These are phyloP conservation scores for Malassezia japonica DNA, from an alignment of 1,284 basidiomycete species.

Conservation along the genomic window DNA sequence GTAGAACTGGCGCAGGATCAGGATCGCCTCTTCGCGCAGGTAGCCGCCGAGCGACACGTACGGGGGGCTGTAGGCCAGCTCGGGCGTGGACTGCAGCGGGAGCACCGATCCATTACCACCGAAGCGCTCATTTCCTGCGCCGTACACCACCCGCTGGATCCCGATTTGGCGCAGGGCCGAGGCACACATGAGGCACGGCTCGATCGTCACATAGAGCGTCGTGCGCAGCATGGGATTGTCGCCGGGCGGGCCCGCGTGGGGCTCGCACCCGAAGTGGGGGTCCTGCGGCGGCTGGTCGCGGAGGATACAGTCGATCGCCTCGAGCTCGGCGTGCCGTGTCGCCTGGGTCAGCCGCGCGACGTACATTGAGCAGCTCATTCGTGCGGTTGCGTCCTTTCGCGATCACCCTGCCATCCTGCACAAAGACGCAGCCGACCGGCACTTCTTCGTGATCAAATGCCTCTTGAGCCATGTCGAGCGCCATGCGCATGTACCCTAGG, in stretches of 20 bases:
- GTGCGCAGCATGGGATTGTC: conserved; percentile 60
- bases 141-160: conserved; percentile 81
- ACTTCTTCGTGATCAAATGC: conserved; percentile 78
- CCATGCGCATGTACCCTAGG: conserved; percentile 42
- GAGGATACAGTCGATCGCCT: conserved; percentile 85
- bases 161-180: conserved; percentile 86
- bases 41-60: conserved; percentile 75
- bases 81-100: conserved; percentile 63
- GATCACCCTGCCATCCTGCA: conserved; percentile 64
- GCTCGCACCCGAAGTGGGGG: conserved; percentile 27
- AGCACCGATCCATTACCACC: conserved; percentile 94
- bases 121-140: conserved; percentile 91
- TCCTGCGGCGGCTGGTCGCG: conserved; percentile 48
- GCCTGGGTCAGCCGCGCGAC: conserved; percentile 55
- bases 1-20: conserved; percentile 88
- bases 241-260: conserved; percentile 23
- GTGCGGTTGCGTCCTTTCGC: conserved; percentile 83
- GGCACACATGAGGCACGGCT: conserved; percentile 99
- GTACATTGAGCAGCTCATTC: conserved; percentile 64
- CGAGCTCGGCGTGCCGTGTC: conserved; percentile 92
- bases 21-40: conserved; percentile 82
- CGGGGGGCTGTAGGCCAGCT: conserved; percentile 53
- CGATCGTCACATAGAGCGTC: conserved; percentile 92
- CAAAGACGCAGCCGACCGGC: conserved; percentile 93
- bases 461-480: conserved; percentile 53